phyloP scores from a whole-genome alignment of 495 filamentous ascomycete species.

The Talaromyces thailandensis region DNA sequence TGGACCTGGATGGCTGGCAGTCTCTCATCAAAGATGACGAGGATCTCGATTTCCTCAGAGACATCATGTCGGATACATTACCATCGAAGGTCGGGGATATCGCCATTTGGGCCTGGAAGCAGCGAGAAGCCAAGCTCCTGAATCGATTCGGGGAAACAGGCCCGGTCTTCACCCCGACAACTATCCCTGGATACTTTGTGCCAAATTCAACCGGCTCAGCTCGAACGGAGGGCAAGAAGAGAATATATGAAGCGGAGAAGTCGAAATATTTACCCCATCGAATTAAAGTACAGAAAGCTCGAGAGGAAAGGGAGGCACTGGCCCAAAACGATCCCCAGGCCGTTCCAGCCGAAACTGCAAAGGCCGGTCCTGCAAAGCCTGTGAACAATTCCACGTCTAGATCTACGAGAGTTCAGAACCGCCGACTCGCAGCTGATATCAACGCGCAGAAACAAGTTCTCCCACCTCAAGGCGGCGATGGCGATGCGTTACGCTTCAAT shows the following conservation, averaged over 20 bases:
- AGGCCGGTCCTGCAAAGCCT: slow-evolving; percentile 62
- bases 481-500: slow-evolving; percentile 91
- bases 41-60: slow-evolving; percentile 52
- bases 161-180: slow-evolving; percentile 37
- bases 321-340: slow-evolving; percentile 64
- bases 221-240: slow-evolving; percentile 85
- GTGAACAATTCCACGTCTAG: slow-evolving; percentile 73
- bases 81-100: slow-evolving; percentile 53
- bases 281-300: slow-evolving; percentile 82
- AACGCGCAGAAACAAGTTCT: slow-evolving; percentile 87
- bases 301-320: slow-evolving; percentile 77
- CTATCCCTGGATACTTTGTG: slow-evolving; percentile 86
- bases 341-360: slow-evolving; percentile 52
- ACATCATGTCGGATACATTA: slow-evolving; percentile 37
- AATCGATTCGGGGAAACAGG: slow-evolving; percentile 51
- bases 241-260: slow-evolving; percentile 93
- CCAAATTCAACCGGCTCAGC: slow-evolving; percentile 76
- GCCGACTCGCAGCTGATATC: slow-evolving; percentile 85
- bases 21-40: slow-evolving; percentile 71
- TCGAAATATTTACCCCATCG: slow-evolving; percentile 97
- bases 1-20: slow-evolving; percentile 75
- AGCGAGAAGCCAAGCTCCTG: slow-evolving; percentile 80
- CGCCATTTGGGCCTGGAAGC: slow-evolving; percentile 78
- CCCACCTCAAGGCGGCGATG: slow-evolving; percentile 56
- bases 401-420: slow-evolving; percentile 88